Conservation (phyloP, 2,329 filamentous ascomycete species). For the Ophiosphaerella herpotricha region DNA sequence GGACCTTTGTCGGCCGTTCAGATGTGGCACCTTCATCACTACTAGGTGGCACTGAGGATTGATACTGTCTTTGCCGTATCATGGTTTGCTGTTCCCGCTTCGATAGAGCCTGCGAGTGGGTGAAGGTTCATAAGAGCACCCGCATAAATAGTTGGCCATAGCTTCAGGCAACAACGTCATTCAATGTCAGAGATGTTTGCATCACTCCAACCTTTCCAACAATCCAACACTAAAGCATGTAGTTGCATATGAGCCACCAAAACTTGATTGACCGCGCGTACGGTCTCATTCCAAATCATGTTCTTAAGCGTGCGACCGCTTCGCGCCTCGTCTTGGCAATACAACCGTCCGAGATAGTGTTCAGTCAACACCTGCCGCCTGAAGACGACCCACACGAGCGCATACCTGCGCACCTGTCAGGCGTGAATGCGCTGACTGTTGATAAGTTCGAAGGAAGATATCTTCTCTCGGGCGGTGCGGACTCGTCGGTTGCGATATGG, state of each 20-base stretch:
- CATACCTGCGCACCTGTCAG: conserved; percentile 72
- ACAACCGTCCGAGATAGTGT: conserved; percentile 69
- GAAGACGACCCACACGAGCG: conserved; percentile 34
- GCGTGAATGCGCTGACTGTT: conserved; percentile 77
- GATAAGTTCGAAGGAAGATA: conserved; percentile 81
- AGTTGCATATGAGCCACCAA: conserved; percentile 49
- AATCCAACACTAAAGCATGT: conserved; percentile 37
- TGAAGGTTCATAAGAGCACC: conserved; percentile 4
- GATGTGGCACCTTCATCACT: conserved; percentile 10
- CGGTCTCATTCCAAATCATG: conserved; percentile 64
- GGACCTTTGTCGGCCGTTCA: conserved; percentile 26
- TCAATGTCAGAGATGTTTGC: background rate
- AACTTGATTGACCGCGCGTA: conserved; percentile 76
- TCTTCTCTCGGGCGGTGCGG: conserved; percentile 82
- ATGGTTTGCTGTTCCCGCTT: conserved; percentile 4
- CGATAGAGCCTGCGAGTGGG: conserved; percentile 3
- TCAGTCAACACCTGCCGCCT: conserved; percentile 64
- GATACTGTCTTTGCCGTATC: conserved; percentile 4
- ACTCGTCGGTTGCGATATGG: conserved; percentile 85
- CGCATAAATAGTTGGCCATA: conserved; percentile 15
- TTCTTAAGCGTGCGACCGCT: conserved; percentile 68
- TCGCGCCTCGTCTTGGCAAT: conserved; percentile 71
- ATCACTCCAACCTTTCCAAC: background rate
- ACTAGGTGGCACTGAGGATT: conserved; percentile 14
- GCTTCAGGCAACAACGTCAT: conserved; percentile 23